These are phyloP conservation scores for Rubus idaeus DNA, from an alignment of 306 rosid species.

Conservation along the genomic window DNA sequence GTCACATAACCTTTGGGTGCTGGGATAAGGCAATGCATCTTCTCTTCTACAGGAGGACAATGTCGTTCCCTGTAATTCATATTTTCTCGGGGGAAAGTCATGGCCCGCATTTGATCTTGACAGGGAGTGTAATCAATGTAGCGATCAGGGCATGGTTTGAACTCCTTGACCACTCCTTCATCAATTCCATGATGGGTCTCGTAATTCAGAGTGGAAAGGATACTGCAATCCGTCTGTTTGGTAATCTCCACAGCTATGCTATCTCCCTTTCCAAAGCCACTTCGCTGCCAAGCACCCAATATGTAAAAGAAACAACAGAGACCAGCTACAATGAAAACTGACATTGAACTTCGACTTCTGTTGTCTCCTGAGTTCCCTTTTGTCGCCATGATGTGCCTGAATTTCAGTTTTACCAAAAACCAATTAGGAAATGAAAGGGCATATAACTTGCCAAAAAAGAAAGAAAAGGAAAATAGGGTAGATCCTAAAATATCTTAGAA, in stretches of 20 bases:
- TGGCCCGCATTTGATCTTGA: constrained; percentile 70
- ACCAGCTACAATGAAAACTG: constrained; percentile 58
- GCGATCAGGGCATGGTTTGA: constrained; percentile 49
- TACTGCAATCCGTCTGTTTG: constrained; percentile 67
- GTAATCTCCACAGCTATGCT: constrained; percentile 73
- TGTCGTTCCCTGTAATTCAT: constrained; percentile 83
- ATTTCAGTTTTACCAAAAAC: constrained; percentile 3
- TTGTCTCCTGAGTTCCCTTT: constrained; percentile 67
- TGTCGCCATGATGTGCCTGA: constrained; percentile 60
- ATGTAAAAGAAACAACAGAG: constrained; percentile 79
- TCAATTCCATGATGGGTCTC: constrained; percentile 65
- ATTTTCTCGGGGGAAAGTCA: constrained; percentile 65
- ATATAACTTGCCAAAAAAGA: not conserved
- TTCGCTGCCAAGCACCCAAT: constrained; percentile 83
- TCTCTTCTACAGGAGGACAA: constrained; percentile 69
- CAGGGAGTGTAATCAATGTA: constrained; percentile 78
- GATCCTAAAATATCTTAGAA: not conserved
- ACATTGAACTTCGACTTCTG: constrained; percentile 44
- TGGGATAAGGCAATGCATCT: constrained; percentile 70
- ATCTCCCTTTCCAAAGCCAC: constrained; percentile 90
- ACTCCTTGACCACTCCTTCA: constrained; percentile 36
- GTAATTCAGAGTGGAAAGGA: constrained; percentile 61
- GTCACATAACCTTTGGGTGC: constrained; percentile 76
- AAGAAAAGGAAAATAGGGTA: not conserved
- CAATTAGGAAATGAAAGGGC: constrained; percentile 1